Evolutionary conservation across 305 asterid species (phyloP).

Genomic region (Lippia alba): DNA sequence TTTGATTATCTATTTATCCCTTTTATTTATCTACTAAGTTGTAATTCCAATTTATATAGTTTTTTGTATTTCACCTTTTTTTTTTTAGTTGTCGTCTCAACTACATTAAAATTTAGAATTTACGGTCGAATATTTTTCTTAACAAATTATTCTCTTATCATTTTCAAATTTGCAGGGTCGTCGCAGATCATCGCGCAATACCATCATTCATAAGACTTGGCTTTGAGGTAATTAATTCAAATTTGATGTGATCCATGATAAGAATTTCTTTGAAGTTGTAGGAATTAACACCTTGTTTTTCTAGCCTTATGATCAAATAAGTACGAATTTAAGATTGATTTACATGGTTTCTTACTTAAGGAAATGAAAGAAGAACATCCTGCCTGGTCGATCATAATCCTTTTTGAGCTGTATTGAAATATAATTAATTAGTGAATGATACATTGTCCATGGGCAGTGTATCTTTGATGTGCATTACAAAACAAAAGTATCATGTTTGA

Average conservation of each 20-base stretch:
- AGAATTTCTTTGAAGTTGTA: slow-evolving; percentile 1
- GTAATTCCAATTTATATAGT: too few relatives aligned
- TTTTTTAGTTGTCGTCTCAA: too few relatives aligned
- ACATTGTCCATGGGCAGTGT: too few relatives aligned
- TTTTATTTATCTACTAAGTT: too few relatives aligned
- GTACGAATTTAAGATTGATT: not conserved
- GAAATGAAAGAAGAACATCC: not conserved
- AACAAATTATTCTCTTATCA: not conserved
- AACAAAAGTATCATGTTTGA: not conserved
- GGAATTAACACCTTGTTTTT: not conserved
- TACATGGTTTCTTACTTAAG: not conserved
- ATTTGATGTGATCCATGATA: not conserved
- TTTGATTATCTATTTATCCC: too few relatives aligned
- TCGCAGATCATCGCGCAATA: slow-evolving; percentile 68
- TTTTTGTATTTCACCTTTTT: too few relatives aligned
- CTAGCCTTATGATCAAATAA: slow-evolving; percentile 2
- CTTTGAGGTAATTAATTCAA: slow-evolving; percentile 52
- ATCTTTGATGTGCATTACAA: not conserved
- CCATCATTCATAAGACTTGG: slow-evolving; percentile 80
- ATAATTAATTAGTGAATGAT: not conserved
- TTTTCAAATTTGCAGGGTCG: slow-evolving; percentile 49
- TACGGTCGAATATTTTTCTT: too few relatives aligned
- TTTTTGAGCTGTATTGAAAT: not conserved
- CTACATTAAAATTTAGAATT: too few relatives aligned
- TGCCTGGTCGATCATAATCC: too few relatives aligned